Percentiles rank a stretch among this genome's conserved stretches.
phyloP scores from a whole-genome alignment of 1,284 basidiomycete genomes.

The Thelephora terrestris region DNA sequence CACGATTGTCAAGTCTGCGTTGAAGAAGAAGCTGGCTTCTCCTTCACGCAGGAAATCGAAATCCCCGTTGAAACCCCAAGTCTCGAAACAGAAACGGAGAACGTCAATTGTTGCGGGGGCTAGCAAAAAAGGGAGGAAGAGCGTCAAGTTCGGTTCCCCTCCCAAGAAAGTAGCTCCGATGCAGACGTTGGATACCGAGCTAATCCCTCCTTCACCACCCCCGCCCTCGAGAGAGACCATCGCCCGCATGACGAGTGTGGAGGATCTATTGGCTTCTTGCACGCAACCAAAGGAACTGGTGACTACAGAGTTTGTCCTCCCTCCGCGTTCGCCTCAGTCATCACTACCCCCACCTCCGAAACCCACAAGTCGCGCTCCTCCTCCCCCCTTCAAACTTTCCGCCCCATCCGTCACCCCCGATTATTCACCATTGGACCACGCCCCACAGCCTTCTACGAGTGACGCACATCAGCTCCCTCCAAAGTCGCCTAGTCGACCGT shows the following conservation, averaged over 20 bases:
- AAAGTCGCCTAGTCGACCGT: slow-evolving; percentile 27
- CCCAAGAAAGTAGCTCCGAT: background rate
- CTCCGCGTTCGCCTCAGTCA: slow-evolving; percentile 55
- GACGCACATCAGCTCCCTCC: slow-evolving; percentile 5
- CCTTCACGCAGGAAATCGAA: slow-evolving; percentile 3
- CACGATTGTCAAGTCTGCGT: slow-evolving; percentile 12
- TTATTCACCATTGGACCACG: background rate
- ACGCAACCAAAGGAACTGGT: slow-evolving; percentile 10
- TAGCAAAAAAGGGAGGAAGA: background rate
- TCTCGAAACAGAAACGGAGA: background rate
- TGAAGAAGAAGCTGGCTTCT: slow-evolving; percentile 18
- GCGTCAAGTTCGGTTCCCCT: background rate
- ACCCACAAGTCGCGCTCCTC: slow-evolving; percentile 24
- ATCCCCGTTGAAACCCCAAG: background rate
- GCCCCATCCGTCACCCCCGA: slow-evolving; percentile 1
- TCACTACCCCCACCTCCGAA: slow-evolving; percentile 25
- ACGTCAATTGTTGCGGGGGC: background rate
- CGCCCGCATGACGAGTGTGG: background rate
- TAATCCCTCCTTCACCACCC: background rate
- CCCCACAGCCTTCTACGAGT: slow-evolving; percentile 11
- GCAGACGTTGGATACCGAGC: background rate
- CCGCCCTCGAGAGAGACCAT: slow-evolving; percentile 1
- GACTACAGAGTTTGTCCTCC: slow-evolving; percentile 57
- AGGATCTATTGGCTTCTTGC: background rate
- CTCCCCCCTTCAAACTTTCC: slow-evolving; percentile 27